These are phyloP conservation scores for Scenedesmus sp. DNA, from an alignment of 163 green algal species.

Conservation along the genomic window DNA sequence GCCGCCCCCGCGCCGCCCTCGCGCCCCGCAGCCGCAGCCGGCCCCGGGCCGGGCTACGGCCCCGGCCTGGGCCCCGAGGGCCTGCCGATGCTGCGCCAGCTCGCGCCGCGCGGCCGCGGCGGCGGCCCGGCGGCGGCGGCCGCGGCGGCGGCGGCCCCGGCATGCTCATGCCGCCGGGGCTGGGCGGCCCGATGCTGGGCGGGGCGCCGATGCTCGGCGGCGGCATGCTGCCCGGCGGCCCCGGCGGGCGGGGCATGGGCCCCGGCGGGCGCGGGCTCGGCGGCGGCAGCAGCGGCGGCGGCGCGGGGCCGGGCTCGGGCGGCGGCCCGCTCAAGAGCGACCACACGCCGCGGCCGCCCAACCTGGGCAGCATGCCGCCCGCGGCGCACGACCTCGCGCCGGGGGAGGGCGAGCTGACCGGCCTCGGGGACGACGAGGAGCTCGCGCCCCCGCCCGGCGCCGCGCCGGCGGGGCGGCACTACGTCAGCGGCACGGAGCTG, in stretches of 20 bases:
- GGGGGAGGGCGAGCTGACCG: constrained; percentile 11
- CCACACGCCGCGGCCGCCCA: constrained; percentile 29
- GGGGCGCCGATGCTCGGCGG: no score
- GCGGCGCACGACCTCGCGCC: constrained; percentile 33
- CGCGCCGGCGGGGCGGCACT: constrained; percentile 7
- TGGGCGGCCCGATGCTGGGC: not conserved
- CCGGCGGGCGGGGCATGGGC: not conserved
- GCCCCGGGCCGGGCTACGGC: not conserved
- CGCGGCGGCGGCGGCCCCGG: not conserved
- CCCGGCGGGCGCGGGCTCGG: not conserved
- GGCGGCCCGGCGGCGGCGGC: not conserved
- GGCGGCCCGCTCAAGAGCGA: not conserved
- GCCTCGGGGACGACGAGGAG: constrained; percentile 1
- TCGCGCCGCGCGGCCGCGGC: not conserved
- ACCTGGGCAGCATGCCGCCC: constrained; percentile 31
- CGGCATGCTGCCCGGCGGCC: no score
- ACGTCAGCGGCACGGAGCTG: constrained; percentile 10
- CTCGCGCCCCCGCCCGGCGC: not conserved
- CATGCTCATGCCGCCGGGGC: not conserved
- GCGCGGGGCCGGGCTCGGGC: not conserved
- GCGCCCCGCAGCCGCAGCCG: not conserved
- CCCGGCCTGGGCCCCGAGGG: no score
- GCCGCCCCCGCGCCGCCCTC: no score
- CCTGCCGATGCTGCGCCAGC: constrained; percentile 8
- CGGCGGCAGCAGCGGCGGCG: not conserved